Conservation (phyloP, 495 filamentous ascomycete species). For the Cercophora scortea region DNA sequence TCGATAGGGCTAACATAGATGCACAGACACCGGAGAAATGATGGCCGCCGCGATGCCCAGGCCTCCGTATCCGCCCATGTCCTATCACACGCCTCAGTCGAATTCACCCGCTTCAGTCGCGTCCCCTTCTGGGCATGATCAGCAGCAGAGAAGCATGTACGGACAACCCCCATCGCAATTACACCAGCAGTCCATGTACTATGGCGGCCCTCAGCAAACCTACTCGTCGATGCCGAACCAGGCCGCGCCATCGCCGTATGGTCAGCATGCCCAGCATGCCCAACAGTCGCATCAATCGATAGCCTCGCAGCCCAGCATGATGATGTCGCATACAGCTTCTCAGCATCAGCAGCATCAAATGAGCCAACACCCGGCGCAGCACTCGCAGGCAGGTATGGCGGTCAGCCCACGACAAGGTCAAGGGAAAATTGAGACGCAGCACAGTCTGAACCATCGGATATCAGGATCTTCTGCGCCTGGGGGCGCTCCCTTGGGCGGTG, state of each 20-base stretch:
- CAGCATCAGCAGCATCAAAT: constrained; percentile 47
- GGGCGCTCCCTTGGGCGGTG: constrained; percentile 27
- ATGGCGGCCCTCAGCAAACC: constrained; percentile 47
- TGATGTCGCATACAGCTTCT: constrained; percentile 48
- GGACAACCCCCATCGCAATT: constrained; percentile 71
- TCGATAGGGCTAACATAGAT: constrained; percentile 17
- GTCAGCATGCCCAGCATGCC: constrained; percentile 60
- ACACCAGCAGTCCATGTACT: constrained; percentile 66
- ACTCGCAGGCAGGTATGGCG: constrained; percentile 46
- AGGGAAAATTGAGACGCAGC: constrained; percentile 49
- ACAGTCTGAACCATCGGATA: constrained; percentile 45
- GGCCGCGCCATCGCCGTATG: constrained; percentile 51
- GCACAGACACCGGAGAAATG: constrained; percentile 72
- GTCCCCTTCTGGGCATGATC: constrained; percentile 82
- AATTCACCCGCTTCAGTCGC: constrained; percentile 95
- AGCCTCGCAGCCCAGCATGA: constrained; percentile 46
- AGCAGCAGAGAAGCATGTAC: constrained; percentile 81
- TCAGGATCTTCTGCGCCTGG: constrained; percentile 49
- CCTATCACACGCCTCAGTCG: constrained; percentile 89
- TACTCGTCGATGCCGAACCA: constrained; percentile 64
- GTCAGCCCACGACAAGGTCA: constrained; percentile 50
- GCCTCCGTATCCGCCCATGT: constrained; percentile 76
- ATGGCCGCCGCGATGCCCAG: constrained; percentile 91
- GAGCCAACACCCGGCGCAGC: constrained; percentile 37
- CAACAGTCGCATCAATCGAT: constrained; percentile 59